Percentiles rank a stretch among this genome's conserved stretches.
Evolutionary conservation across 2,329 filamentous ascomycete genomes (phyloP).

Genomic region (Aspergillus pseudotamarii): DNA sequence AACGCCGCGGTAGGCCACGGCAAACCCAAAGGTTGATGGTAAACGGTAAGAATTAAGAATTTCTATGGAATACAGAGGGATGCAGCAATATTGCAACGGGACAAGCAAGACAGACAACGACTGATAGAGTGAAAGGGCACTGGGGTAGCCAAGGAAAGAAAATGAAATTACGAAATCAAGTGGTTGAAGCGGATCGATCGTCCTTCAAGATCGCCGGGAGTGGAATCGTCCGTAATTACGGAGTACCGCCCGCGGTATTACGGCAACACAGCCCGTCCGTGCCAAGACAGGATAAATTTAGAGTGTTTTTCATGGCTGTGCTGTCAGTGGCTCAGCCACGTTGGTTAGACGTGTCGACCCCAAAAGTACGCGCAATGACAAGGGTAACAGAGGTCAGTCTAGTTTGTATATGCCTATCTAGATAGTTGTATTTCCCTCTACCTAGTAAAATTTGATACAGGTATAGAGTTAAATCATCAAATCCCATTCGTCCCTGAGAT

Average conservation of each 20-base stretch:
- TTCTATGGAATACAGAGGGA: neutral
- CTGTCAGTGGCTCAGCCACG: neutral
- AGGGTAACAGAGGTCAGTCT: neutral
- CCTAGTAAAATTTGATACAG: neutral
- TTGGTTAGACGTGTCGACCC: neutral
- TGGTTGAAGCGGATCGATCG: constrained; percentile 5
- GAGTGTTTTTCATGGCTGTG: neutral
- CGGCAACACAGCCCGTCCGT: neutral
- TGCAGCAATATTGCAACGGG: neutral
- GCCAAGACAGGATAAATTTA: neutral
- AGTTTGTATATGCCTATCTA: neutral
- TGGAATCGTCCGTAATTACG: neutral
- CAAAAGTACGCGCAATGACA: neutral
- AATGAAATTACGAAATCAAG: neutral
- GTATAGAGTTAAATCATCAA: neutral
- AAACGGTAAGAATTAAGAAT: neutral
- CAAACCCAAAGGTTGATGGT: neutral
- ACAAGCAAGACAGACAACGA: neutral
- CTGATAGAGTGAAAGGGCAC: neutral
- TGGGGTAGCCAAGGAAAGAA: neutral
- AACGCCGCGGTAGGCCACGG: neutral
- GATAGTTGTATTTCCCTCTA: neutral
- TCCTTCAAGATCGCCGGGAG: neutral
- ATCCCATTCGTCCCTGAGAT: neutral
- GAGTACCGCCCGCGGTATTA: neutral